Conservation (phyloP, 2,329 filamentous ascomycete species). For the Diaporthe vexans region DNA sequence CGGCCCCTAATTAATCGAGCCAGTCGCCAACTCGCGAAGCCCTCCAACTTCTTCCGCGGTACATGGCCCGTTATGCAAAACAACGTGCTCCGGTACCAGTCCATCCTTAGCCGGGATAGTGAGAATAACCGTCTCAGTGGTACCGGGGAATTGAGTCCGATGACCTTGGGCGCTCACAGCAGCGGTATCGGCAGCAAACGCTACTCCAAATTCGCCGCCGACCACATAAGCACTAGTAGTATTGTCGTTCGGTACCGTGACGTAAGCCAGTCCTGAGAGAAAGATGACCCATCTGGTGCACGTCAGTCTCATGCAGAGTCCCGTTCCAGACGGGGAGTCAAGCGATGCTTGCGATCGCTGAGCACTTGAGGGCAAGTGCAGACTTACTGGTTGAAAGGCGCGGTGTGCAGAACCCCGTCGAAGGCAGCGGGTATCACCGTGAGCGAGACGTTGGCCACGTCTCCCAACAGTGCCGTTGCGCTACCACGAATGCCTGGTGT, state of each 20-base stretch:
- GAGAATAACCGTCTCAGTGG: constrained; percentile 53
- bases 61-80: constrained; percentile 35
- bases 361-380: background rate
- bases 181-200: constrained; percentile 58
- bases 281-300: constrained; percentile 53
- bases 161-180: constrained; percentile 58
- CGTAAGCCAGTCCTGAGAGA: constrained; percentile 55
- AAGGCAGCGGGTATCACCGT: constrained; percentile 53
- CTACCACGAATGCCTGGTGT: constrained; percentile 52
- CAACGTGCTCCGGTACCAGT: background rate
- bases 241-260: constrained; percentile 56
- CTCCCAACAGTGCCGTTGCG: constrained; percentile 50
- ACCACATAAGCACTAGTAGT: constrained; percentile 53
- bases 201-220: constrained; percentile 57
- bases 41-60: background rate
- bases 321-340: too few species aligned
- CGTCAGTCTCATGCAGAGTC: background rate
- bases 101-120: constrained; percentile 50
- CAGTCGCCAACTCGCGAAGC: background rate
- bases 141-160: constrained; percentile 56
- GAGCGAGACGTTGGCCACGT: constrained; percentile 52
- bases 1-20: background rate
- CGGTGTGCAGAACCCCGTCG: constrained; percentile 57
- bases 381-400: constrained; percentile 57
- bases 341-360: background rate